Percentiles rank a stretch among this genome's conserved stretches.
These are phyloP conservation scores for Lippia alba DNA, from an alignment of 305 asterid genomes.

Conservation along the genomic window DNA sequence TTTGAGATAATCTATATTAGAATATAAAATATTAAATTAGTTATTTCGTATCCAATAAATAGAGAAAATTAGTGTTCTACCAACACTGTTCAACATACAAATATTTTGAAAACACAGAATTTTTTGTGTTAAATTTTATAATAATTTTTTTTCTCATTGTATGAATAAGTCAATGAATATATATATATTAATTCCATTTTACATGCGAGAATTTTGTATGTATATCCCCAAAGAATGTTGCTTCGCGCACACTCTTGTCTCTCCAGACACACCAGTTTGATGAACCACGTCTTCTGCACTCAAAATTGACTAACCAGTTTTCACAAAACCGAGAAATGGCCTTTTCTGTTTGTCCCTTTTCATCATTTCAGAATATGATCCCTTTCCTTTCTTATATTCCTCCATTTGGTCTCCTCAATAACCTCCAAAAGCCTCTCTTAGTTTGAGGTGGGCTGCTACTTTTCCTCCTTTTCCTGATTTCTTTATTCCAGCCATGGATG, in stretches of 20 bases:
- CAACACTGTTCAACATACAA: no score
- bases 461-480: slow-evolving; percentile 1
- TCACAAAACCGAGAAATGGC: slow-evolving; percentile 54
- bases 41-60: no score
- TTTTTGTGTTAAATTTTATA: no score
- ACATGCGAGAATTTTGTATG: slow-evolving; percentile 25
- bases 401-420: slow-evolving; percentile 27
- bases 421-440: slow-evolving; percentile 39
- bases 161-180: no score
- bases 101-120: no score
- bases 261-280: slow-evolving; percentile 39
- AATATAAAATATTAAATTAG: no score
- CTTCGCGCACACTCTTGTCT: slow-evolving; percentile 42
- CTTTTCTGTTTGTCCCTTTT: slow-evolving; percentile 58
- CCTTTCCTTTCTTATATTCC: slow-evolving; percentile 8
- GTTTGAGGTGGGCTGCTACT: slow-evolving; percentile 48
- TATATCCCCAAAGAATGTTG: slow-evolving; percentile 23
- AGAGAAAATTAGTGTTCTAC: no score
- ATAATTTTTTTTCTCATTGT: no score
- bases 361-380: slow-evolving; percentile 50
- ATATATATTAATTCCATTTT: slow-evolving; percentile 30
- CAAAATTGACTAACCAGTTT: slow-evolving; percentile 34
- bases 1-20: no score
- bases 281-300: slow-evolving; percentile 32
- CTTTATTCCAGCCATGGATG: slow-evolving; percentile 50